Conservation (phyloP, 208 protist species). For the Trypanosoma lewisi region DNA sequence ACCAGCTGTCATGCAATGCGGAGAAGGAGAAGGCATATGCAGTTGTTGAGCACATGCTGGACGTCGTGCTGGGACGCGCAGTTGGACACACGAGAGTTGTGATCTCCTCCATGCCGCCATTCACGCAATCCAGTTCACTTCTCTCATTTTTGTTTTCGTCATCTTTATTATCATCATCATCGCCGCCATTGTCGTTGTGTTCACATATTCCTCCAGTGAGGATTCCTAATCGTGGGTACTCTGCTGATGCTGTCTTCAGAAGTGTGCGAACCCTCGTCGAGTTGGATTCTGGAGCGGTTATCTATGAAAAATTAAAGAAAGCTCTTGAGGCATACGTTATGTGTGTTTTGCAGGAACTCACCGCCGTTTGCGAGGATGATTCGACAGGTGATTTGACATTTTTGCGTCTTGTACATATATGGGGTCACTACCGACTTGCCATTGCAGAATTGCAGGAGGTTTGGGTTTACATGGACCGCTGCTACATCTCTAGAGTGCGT, state of each 20-base stretch:
- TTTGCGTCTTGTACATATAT: conserved; percentile 35
- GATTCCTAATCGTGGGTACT: conserved; percentile 31
- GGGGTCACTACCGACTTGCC: conserved; percentile 37
- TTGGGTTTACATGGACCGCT: conserved; percentile 55
- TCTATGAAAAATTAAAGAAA: conserved; percentile 33
- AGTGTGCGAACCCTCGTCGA: conserved; percentile 58
- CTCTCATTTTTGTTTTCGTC: conserved; percentile 1
- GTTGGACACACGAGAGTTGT: conserved; percentile 2
- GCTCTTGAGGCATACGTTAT: conserved; percentile 28
- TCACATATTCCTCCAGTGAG: background rate
- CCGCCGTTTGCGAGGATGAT: background rate
- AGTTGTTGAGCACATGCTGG: conserved; percentile 35
- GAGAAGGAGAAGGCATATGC: conserved; percentile 7
- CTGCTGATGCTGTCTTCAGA: conserved; percentile 41
- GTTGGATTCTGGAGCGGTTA: conserved; percentile 15
- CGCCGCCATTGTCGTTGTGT: background rate
- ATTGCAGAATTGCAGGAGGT: conserved; percentile 44
- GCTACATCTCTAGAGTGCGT: conserved; percentile 25
- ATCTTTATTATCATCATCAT: conserved; percentile 1
- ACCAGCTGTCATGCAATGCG: conserved; percentile 15
- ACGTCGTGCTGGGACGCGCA: conserved; percentile 28
- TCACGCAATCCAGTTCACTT: conserved; percentile 7
- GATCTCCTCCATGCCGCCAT: conserved; percentile 23
- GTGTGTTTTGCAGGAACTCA: conserved; percentile 20
- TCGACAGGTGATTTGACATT: conserved; percentile 22